Evolutionary conservation across 306 rosid genomes (phyloP), one percentile per base, ranked within the genome.

Genomic region (Corylus avellana): DNA sequence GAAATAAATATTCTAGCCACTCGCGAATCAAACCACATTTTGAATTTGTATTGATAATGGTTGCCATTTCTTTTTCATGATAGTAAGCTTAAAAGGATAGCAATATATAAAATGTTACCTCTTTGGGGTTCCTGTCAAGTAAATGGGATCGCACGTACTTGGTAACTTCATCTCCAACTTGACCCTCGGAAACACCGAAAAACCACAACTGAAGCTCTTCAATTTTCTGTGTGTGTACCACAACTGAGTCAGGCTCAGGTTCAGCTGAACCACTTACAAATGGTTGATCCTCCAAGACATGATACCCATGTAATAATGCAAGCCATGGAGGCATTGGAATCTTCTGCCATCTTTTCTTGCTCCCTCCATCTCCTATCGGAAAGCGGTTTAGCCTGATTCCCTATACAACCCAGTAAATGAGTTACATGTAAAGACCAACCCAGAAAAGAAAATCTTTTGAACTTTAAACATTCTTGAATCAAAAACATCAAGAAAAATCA

Each of bases 221-320:
- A 51, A 82, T 84, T 76, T 86, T 91, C 81, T 94, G 95, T 77
- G 97, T 90, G 56, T 90, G 95, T 3, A 78, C 97, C 88, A 86
- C 97, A 29, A 94, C 84, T 29, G 87, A 85, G 83, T 92, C 97
- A 14, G 59, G 59, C 3, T 91, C 85, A 0, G 84, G 75, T 8
- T 85, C 81, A 37, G 80, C 88, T 72, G 84, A 79, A 69, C 68
- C 79, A 32, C 72, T 81, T 20, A 55, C 62, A 71, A 70, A 50
- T 13, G 69, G 32, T 22, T 68, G 73, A 55, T 75, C 85, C 61
- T 84, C 80, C 13, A 86, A 81, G 17, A 86, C 89, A 57, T 91
- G 86, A 61, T 81, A 84, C 0, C 98, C 98, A 79, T 94, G 97
- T 29, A 90, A 82, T 46, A 94, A 84, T 73, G 98, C 97, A 97